Evolutionary conservation across 192 early-diverging fungal genomes (phyloP), one percentile per base, ranked within the genome.

Genomic region (Fimicolochytrium jonesii): DNA sequence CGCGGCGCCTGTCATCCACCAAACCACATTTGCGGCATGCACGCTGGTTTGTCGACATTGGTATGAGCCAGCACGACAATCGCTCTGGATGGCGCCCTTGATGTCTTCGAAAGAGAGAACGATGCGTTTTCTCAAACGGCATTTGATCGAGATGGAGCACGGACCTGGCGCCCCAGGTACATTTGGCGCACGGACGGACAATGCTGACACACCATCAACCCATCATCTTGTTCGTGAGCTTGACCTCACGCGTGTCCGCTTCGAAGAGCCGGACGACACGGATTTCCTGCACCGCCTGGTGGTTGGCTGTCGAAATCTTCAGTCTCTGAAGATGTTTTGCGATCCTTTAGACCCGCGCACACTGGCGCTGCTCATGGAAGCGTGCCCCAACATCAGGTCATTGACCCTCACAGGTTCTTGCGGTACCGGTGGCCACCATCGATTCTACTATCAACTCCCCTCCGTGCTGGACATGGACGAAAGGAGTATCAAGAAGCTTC

Each of bases 291-390:
- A 54, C 22, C 15, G 32, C 5, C 13, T 64, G 1, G 61, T 36
- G n/a, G 17, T 15, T 7, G 32, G 10, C 4, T 22, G 29, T 9
- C 32, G n/a, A 0, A 18, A 32, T 7, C 39, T 64, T 4, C 20
- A n/a, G 17, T 9, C 36, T 13, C 51, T 64, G 10, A 51, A 64
- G 26, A 3, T 64, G 23, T 64, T 64, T 44, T 36, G 36, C 26
- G 61, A 64, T 32, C 61, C 61, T 17, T 22, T 64, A n/a, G 61
- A 64, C 37, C 61, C 61, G 15, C 49, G 61, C 9, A 64, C 61
- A 0, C 51, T 64, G 20, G 35, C 32, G 11, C 39, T n/a, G 23
- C 2, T 64, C 29, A 29, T 64, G n/a, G 35, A 9, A 3, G 25
- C 51, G 6, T 64, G 61, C 28, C 31, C 18, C 1, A 2, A 43